phyloP scores from a whole-genome alignment of 805 yeast species.

The Spathaspora sp. region DNA sequence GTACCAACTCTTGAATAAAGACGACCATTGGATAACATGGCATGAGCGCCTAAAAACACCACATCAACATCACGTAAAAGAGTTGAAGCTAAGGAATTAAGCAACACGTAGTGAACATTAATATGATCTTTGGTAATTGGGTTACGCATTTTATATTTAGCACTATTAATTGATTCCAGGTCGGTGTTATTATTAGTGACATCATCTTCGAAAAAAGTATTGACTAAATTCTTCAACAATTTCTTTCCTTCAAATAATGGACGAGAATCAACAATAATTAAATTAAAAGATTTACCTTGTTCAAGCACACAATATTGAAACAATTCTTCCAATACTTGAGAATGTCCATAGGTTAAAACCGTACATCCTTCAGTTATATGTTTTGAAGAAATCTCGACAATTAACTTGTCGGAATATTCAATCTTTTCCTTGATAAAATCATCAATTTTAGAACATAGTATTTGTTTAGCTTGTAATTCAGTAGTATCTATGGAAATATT shows the following conservation, averaged over 20 bases:
- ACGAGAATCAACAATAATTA: conserved; percentile 86
- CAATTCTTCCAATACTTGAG: conserved; percentile 75
- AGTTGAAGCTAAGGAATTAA: conserved; percentile 70
- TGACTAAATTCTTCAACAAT: conserved; percentile 61
- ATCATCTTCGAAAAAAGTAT: conserved; percentile 23
- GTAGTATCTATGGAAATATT: conserved; percentile 68
- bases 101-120: conserved; percentile 71
- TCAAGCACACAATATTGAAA: conserved; percentile 62
- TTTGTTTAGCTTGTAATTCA: conserved; percentile 64
- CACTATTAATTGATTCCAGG: conserved; percentile 15
- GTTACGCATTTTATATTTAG: conserved; percentile 6
- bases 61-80: conserved; percentile 84
- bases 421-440: conserved; percentile 81
- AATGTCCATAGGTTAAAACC: conserved; percentile 83
- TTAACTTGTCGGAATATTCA: conserved; percentile 76
- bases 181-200: conserved; percentile 9
- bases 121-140: conserved; percentile 51
- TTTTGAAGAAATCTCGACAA: conserved; percentile 72
- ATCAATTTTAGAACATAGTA: conserved; percentile 66
- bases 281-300: conserved; percentile 64
- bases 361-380: conserved; percentile 77
- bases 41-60: conserved; percentile 94
- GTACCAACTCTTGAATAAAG: conserved; percentile 93
- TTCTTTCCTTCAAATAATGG: conserved; percentile 92
- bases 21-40: conserved; percentile 93